phyloP scores from a whole-genome alignment of 176 grass and related monocot species.

The Rhipidocladum racemiflorum region DNA sequence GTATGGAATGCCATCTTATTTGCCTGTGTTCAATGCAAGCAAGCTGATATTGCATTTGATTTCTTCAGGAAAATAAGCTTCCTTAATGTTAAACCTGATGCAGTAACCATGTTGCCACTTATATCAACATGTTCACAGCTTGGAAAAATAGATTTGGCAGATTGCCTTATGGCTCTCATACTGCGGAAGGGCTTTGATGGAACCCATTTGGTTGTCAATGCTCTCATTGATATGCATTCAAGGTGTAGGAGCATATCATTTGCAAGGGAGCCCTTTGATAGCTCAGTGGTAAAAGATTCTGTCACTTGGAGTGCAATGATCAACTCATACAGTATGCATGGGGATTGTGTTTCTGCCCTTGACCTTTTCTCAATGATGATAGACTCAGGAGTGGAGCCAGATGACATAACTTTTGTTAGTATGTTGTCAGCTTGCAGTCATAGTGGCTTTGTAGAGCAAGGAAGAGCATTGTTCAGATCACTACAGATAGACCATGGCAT shows the following conservation, averaged over 20 bases:
- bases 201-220: conserved; percentile 41
- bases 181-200: conserved; percentile 43
- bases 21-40: conserved; percentile 54
- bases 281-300: conserved; percentile 40
- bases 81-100: conserved; percentile 41
- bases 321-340: conserved; percentile 64
- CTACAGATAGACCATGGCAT: conserved; percentile 47
- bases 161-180: conserved; percentile 38
- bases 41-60: conserved; percentile 41
- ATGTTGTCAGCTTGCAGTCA: conserved; percentile 68
- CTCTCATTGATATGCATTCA: conserved; percentile 55
- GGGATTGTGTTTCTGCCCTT: conserved; percentile 51
- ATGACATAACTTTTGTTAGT: conserved; percentile 62
- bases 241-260: conserved; percentile 59
- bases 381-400: conserved; percentile 43
- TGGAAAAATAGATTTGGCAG: conserved; percentile 42
- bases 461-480: conserved; percentile 54
- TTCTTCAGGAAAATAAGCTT: conserved; percentile 48
- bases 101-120: conserved; percentile 56
- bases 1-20: conserved; percentile 61
- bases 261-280: conserved; percentile 57
- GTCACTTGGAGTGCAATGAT: conserved; percentile 75
- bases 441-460: conserved; percentile 54
- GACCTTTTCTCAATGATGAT: conserved; percentile 59
- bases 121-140: conserved; percentile 55